Percentiles rank a stretch among this genome's conserved stretches.
phyloP scores from a whole-genome alignment of 768 basidiomycete genomes.

The Tylopilus plumbeoviolaceoides region DNA sequence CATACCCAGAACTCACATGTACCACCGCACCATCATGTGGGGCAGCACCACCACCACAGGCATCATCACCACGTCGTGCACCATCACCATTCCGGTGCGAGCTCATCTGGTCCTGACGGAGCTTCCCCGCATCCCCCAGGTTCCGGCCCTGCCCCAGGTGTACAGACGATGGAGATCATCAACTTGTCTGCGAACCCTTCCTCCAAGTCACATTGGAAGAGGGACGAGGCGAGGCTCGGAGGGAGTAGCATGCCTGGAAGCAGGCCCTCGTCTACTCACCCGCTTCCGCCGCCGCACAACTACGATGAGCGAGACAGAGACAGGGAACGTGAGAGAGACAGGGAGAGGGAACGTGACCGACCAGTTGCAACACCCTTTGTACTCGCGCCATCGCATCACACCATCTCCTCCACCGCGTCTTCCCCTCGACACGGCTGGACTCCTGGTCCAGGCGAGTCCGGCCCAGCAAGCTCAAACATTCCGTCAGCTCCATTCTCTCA shows the following conservation, averaged over 20 bases:
- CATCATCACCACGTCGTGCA: slow-evolving; percentile 42
- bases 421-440: slow-evolving; percentile 44
- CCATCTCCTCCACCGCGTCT: slow-evolving; percentile 31
- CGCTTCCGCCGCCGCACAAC: slow-evolving; percentile 23
- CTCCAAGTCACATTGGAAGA: slow-evolving; percentile 37
- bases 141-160: slow-evolving; percentile 32
- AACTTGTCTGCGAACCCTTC: slow-evolving; percentile 37
- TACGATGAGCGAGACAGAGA: slow-evolving; percentile 29
- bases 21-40: slow-evolving; percentile 41
- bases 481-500: slow-evolving; percentile 26
- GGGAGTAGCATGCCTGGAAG: slow-evolving; percentile 29
- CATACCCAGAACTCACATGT: slow-evolving; percentile 32
- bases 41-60: slow-evolving; percentile 50
- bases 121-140: slow-evolving; percentile 33
- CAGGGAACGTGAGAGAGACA: slow-evolving; percentile 15
- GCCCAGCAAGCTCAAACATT: slow-evolving; percentile 26
- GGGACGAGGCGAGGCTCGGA: slow-evolving; percentile 30
- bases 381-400: slow-evolving; percentile 43
- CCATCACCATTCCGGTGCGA: slow-evolving; percentile 43
- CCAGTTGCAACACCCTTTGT: slow-evolving; percentile 52
- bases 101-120: slow-evolving; percentile 26
- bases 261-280: slow-evolving; percentile 38
- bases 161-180: slow-evolving; percentile 50
- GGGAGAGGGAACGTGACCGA: slow-evolving; percentile 42
- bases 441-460: slow-evolving; percentile 23